Conservation (phyloP, 1,139 yeast genomes). For the Nakaseomyces nivariensis region DNA sequence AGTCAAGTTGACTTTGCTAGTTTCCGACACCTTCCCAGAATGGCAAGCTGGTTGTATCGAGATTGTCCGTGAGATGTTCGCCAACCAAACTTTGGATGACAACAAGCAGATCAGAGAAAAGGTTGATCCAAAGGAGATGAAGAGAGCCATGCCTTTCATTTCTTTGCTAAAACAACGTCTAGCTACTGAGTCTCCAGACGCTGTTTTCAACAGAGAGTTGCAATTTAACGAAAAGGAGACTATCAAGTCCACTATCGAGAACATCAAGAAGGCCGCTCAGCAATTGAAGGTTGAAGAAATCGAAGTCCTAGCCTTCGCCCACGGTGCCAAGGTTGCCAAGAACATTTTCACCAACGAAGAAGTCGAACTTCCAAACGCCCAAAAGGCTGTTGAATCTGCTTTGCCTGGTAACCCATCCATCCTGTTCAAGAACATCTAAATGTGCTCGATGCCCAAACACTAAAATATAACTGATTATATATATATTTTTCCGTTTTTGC, state of each 20-base stretch:
- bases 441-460: too few species aligned
- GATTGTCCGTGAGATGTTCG: slow-evolving; percentile 70
- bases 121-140: slow-evolving; percentile 67
- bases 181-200: slow-evolving; percentile 50
- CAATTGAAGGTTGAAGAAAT: slow-evolving; percentile 42
- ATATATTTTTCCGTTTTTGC: background rate
- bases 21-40: slow-evolving; percentile 81
- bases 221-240: slow-evolving; percentile 68
- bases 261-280: slow-evolving; percentile 58
- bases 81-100: slow-evolving; percentile 49
- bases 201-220: slow-evolving; percentile 81
- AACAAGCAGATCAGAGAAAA: slow-evolving; percentile 49
- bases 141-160: slow-evolving; percentile 97
- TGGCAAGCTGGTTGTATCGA: slow-evolving; percentile 92
- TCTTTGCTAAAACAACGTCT: slow-evolving; percentile 75
- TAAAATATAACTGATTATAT: too few species aligned
- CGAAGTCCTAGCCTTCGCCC: slow-evolving; percentile 48
- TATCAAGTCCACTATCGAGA: slow-evolving; percentile 44
- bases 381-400: slow-evolving; percentile 71
- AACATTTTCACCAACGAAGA: slow-evolving; percentile 62
- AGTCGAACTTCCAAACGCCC: slow-evolving; percentile 51
- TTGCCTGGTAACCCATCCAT: slow-evolving; percentile 94
- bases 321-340: slow-evolving; percentile 52
- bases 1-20: slow-evolving; percentile 57
- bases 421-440: slow-evolving; percentile 47